These are phyloP conservation scores for Periconia macrospinosa DNA, from an alignment of 2,329 filamentous ascomycete genomes.

Conservation along the genomic window DNA sequence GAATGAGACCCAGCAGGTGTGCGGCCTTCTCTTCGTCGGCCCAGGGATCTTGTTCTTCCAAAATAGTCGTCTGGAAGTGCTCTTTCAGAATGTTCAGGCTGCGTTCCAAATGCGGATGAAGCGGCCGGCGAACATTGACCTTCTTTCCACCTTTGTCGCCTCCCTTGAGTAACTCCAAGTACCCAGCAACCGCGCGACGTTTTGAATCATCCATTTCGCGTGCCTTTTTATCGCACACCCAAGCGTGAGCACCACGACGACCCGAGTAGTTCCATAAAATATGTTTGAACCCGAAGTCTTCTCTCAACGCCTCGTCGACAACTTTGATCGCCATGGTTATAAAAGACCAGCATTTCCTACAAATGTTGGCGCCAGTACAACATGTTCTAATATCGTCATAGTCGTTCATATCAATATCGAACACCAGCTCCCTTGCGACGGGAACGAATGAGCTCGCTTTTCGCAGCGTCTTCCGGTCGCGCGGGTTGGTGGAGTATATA, in stretches of 20 bases:
- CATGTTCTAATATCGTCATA: constrained; percentile 97
- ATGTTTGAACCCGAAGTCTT: constrained; percentile 96
- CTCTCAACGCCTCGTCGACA: constrained; percentile 79
- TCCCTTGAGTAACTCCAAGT: constrained; percentile 87
- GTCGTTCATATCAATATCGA: constrained; percentile 99
- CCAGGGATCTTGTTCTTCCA: constrained; percentile 87
- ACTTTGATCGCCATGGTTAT: constrained; percentile 98
- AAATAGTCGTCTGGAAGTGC: constrained; percentile 81
- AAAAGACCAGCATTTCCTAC: constrained; percentile 92
- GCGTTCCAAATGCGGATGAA: constrained; percentile 87
- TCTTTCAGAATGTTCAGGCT: constrained; percentile 82
- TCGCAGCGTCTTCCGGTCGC: constrained; percentile 84
- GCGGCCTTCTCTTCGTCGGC: constrained; percentile 66
- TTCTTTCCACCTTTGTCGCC: constrained; percentile 84
- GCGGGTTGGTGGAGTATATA: constrained; percentile 92
- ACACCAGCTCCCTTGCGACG: constrained; percentile 89
- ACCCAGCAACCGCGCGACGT: constrained; percentile 81
- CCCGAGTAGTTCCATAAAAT: constrained; percentile 99
- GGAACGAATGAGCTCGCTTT: constrained; percentile 83
- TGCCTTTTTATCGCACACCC: constrained; percentile 92
- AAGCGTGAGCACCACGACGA: constrained; percentile 93
- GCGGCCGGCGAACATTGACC: constrained; percentile 78
- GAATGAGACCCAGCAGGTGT: constrained; percentile 80
- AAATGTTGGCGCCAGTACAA: constrained; percentile 92
- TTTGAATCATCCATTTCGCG: constrained; percentile 83